Evolutionary conservation across 257 asterid species (phyloP).

Genomic region (Parsonsia alboflavescens): DNA sequence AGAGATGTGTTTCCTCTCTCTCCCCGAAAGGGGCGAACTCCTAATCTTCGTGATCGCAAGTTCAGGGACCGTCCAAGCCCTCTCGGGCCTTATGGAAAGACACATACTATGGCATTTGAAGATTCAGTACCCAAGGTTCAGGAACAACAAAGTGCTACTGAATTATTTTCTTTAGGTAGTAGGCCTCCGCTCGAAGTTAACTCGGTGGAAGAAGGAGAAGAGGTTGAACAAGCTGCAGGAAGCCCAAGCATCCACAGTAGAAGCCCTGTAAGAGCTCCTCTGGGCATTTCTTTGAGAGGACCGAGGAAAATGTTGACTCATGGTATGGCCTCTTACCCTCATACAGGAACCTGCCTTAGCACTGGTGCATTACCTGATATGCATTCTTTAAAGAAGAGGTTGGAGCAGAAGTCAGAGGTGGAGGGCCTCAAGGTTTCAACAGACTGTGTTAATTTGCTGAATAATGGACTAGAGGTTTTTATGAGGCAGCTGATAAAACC

Average conservation of each 20-base stretch:
- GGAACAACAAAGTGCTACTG: constrained; percentile 64
- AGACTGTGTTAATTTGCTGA: constrained; percentile 48
- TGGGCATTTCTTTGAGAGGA: constrained; percentile 48
- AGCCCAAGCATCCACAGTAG: constrained; percentile 51
- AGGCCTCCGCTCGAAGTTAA: constrained; percentile 59
- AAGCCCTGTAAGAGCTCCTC: constrained; percentile 57
- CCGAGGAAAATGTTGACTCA: constrained; percentile 28
- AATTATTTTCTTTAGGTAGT: constrained; percentile 56
- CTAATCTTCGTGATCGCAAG: constrained; percentile 36
- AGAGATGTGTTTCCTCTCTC: constrained; percentile 39
- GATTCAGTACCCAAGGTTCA: constrained; percentile 32
- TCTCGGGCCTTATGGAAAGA: constrained; percentile 45
- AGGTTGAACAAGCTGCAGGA: constrained; percentile 53
- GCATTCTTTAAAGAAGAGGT: constrained; percentile 40
- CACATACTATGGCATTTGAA: constrained; percentile 31
- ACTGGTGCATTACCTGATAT: constrained; percentile 47
- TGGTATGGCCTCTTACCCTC: constrained; percentile 20
- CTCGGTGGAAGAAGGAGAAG: constrained; percentile 72
- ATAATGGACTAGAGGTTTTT: constrained; percentile 52
- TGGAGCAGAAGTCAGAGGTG: constrained; percentile 41
- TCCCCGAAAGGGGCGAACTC: constrained; percentile 48
- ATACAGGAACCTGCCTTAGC: constrained; percentile 40
- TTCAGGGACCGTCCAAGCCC: constrained; percentile 48
- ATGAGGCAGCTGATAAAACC: constrained; percentile 56
- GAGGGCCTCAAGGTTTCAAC: constrained; percentile 45